Evolutionary conservation across 768 basidiomycete genomes (phyloP).

Genomic region (Russula griseocarnosa): DNA sequence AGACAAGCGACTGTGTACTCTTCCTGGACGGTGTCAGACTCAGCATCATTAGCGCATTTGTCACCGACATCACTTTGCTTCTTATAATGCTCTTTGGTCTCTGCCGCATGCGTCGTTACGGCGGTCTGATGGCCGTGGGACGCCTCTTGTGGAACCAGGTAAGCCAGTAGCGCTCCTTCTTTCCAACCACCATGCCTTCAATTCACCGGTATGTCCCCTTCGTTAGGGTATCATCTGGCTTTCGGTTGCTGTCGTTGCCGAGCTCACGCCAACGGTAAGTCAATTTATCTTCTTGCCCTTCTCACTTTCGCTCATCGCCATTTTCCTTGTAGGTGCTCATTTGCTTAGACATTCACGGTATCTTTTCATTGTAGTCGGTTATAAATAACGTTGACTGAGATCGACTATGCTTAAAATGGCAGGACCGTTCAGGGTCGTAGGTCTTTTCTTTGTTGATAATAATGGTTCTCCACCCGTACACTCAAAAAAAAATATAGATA

Average conservation of each 20-base stretch:
- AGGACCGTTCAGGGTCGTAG: too few species aligned
- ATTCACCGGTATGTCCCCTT: too few species aligned
- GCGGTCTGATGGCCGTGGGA: neutral
- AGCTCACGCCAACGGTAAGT: neutral
- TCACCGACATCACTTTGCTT: neutral
- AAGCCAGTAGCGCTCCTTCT: too few species aligned
- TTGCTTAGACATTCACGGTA: too few species aligned
- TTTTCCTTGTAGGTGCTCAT: too few species aligned
- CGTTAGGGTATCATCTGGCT: neutral
- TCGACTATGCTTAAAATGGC: too few species aligned
- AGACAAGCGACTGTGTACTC: neutral
- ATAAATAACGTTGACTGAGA: too few species aligned
- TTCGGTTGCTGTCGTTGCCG: neutral
- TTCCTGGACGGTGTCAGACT: neutral
- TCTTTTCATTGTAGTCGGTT: too few species aligned
- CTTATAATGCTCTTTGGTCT: conserved; percentile 1
- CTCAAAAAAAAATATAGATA: too few species aligned
- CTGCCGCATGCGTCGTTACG: neutral
- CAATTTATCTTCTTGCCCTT: neutral
- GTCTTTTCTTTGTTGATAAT: too few species aligned
- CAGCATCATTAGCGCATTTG: neutral
- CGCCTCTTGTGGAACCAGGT: too few species aligned
- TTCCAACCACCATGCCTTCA: neutral
- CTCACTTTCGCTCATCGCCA: neutral
- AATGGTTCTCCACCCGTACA: too few species aligned